Evolutionary conservation across 164 flowering plant genomes (phyloP).

Genomic region (Vitis amurensis): DNA sequence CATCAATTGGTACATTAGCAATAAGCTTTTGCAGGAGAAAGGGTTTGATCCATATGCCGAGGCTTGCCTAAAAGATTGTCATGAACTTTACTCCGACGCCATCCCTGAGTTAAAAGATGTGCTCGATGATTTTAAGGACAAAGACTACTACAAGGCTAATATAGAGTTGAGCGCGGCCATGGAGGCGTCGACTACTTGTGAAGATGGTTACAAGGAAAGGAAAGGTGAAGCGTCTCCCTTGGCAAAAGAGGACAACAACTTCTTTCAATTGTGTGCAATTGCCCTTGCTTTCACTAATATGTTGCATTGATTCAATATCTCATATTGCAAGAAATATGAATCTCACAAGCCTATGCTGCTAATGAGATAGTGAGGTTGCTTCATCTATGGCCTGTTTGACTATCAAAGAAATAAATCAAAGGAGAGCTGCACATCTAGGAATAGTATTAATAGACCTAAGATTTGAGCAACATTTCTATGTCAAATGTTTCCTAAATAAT

Average conservation of each 20-base stretch:
- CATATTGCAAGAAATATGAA: too few species aligned
- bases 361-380: too few species aligned
- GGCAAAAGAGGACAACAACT: constrained; percentile 15
- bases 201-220: constrained; percentile 39
- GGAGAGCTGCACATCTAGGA: too few species aligned
- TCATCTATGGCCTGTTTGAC: too few species aligned
- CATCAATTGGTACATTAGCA: constrained; percentile 5
- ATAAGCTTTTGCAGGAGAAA: constrained; percentile 16
- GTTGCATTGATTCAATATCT: not conserved
- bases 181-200: constrained; percentile 34
- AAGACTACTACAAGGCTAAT: constrained; percentile 17
- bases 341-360: too few species aligned
- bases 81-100: constrained; percentile 29
- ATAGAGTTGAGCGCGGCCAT: constrained; percentile 26
- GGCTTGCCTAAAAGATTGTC: constrained; percentile 27
- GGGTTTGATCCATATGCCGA: not conserved
- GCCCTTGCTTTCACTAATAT: constrained; percentile 21
- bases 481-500: too few species aligned
- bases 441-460: too few species aligned
- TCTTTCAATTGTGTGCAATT: constrained; percentile 27
- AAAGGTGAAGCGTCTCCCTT: constrained; percentile 27
- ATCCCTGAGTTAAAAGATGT: constrained; percentile 3
- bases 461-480: too few species aligned
- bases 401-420: too few species aligned
- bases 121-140: not conserved